Conservation (phyloP, 805 yeast genomes). For the Monosporozyma servazzii region DNA sequence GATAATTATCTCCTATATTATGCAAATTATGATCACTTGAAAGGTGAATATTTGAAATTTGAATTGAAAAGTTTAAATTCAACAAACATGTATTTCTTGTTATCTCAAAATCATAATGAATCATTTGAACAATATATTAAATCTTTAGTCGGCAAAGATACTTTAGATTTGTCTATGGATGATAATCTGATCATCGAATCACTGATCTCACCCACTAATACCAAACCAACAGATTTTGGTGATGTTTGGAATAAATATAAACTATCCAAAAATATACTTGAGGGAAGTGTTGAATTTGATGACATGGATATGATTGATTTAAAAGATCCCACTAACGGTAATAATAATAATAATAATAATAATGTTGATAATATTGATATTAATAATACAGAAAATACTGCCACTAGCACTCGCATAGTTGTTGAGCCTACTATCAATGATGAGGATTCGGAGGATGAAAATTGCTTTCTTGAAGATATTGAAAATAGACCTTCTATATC, state of each 20-base stretch:
- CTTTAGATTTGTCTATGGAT: constrained; percentile 10
- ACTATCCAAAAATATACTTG: neutral
- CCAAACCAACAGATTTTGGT: constrained; percentile 20
- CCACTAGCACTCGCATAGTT: neutral
- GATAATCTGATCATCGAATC: constrained; percentile 1
- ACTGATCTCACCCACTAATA: constrained; percentile 7
- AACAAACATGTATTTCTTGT: constrained; percentile 9
- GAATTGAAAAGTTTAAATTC: constrained; percentile 13
- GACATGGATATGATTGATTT: neutral
- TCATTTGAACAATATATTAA: constrained; percentile 12
- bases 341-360: neutral
- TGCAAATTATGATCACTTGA: constrained; percentile 29
- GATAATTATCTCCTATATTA: constrained; percentile 61
- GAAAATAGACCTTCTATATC: constrained; percentile 22
- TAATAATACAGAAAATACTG: constrained; percentile 1
- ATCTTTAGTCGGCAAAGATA: constrained; percentile 14
- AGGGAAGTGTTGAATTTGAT: neutral
- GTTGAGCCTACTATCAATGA: neutral
- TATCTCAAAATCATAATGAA: constrained; percentile 14
- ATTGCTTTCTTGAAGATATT: constrained; percentile 10
- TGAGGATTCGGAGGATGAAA: constrained; percentile 3
- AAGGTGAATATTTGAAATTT: constrained; percentile 11
- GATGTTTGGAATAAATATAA: constrained; percentile 15
- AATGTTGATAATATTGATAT: neutral
- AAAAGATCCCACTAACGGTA: neutral